Percentiles rank a stretch among this genome's conserved stretches.
Conservation (phyloP, 2,329 filamentous ascomycete species). For the Phialocephala subalpina region DNA sequence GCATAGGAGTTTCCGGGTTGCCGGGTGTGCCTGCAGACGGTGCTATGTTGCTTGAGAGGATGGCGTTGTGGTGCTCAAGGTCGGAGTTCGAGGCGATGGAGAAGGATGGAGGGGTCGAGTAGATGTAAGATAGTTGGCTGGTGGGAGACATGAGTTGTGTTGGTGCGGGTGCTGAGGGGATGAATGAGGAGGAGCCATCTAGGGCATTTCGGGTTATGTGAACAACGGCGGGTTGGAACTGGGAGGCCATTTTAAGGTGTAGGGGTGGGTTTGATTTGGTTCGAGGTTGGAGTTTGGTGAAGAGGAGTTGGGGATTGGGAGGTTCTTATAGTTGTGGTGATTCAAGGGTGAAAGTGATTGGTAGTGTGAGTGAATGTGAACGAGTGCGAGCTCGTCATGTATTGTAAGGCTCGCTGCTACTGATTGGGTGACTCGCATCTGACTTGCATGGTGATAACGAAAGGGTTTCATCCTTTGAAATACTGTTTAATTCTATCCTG, state of each 20-base stretch:
- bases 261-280: not conserved
- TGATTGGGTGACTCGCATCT: too few relatives aligned
- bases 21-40: too few relatives aligned
- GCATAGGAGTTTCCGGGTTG: conserved; percentile 5
- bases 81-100: conserved; percentile 20
- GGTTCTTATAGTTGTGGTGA: not conserved
- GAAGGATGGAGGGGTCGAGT: conserved; percentile 25
- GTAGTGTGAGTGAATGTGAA: too few relatives aligned
- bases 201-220: conserved; percentile 10
- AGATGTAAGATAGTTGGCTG: conserved; percentile 22
- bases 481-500: not conserved
- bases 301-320: not conserved
- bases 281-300: not conserved
- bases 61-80: conserved; percentile 18
- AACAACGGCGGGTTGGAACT: not conserved
- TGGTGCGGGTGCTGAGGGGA: not conserved
- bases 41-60: not conserved
- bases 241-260: not conserved
- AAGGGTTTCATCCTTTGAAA: too few relatives aligned
- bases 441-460: too few relatives aligned
- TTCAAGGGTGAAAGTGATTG: too few relatives aligned
- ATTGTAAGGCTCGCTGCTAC: too few relatives aligned
- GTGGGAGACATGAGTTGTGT: not conserved
- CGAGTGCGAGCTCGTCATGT: too few relatives aligned
- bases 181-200: not conserved